phyloP scores from a whole-genome alignment of 73 alveolate species.

The Paramecium sonneborni region DNA sequence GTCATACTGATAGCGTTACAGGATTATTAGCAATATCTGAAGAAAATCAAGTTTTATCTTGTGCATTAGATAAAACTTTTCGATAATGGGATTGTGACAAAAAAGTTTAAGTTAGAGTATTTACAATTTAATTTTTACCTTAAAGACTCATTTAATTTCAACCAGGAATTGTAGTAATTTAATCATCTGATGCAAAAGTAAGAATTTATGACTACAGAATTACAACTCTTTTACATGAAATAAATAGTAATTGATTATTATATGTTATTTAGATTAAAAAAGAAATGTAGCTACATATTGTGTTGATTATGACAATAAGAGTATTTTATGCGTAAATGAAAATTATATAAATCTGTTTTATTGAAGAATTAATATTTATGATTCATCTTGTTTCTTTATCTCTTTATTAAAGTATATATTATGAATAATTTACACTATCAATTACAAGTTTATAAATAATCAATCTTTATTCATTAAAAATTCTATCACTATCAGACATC shows the following conservation, averaged over 20 bases:
- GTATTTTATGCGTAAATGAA: not conserved
- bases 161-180: not conserved
- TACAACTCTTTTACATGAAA: not conserved
- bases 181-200: not conserved
- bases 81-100: conserved; percentile 30
- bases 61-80: conserved; percentile 30
- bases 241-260: not conserved
- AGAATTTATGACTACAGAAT: conserved; percentile 34
- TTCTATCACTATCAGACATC: not conserved
- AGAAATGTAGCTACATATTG: not conserved
- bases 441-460: not conserved
- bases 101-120: not conserved
- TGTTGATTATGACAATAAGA: not conserved
- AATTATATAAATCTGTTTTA: not conserved
- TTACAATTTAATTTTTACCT: not conserved
- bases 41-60: not conserved
- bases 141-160: not conserved
- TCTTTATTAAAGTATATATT: too few relatives aligned
- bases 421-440: too few relatives aligned
- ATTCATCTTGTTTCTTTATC: too few relatives aligned
- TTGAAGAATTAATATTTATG: not conserved
- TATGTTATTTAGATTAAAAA: not conserved
- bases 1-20: conserved; percentile 46
- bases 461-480: not conserved
- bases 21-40: not conserved